phyloP scores from a whole-genome alignment of 108 stramenopile genomes.

The Skeletonema marinoi region DNA sequence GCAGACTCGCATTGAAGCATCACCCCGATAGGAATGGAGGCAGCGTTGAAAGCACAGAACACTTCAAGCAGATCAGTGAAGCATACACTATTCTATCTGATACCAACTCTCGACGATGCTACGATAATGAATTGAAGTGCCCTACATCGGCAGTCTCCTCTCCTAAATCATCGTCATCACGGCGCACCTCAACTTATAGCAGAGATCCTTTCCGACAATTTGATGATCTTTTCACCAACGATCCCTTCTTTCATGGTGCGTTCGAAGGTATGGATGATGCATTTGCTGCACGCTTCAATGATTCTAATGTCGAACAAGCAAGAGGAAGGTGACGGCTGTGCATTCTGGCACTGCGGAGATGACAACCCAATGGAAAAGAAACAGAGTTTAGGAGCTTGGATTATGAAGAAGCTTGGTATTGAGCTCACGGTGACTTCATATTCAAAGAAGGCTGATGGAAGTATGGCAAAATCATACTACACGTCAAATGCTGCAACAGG shows the following conservation, averaged over 20 bases:
- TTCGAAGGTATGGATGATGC: conserved; percentile 71
- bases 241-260: conserved; percentile 75
- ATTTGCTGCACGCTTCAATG: conserved; percentile 56
- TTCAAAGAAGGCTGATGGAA: conserved; percentile 39
- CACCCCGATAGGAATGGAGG: conserved; percentile 57
- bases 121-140: conserved; percentile 48
- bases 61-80: conserved; percentile 56
- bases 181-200: neutral
- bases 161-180: conserved; percentile 6
- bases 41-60: conserved; percentile 37
- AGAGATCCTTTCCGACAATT: conserved; percentile 68
- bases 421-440: conserved; percentile 48
- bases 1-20: conserved; percentile 56
- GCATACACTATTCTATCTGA: conserved; percentile 65
- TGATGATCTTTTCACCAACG: conserved; percentile 69
- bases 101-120: conserved; percentile 41
- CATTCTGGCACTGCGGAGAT: conserved; percentile 10
- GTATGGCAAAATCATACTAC: conserved; percentile 30
- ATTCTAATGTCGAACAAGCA: conserved; percentile 2
- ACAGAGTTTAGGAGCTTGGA: conserved; percentile 54
- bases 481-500: conserved; percentile 20
- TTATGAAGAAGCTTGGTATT: conserved; percentile 61
- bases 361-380: conserved; percentile 11
- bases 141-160: conserved; percentile 26
- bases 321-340: neutral